Conservation (phyloP, 1,284 basidiomycete genomes). For the Melampsora abietis-canadensis region DNA sequence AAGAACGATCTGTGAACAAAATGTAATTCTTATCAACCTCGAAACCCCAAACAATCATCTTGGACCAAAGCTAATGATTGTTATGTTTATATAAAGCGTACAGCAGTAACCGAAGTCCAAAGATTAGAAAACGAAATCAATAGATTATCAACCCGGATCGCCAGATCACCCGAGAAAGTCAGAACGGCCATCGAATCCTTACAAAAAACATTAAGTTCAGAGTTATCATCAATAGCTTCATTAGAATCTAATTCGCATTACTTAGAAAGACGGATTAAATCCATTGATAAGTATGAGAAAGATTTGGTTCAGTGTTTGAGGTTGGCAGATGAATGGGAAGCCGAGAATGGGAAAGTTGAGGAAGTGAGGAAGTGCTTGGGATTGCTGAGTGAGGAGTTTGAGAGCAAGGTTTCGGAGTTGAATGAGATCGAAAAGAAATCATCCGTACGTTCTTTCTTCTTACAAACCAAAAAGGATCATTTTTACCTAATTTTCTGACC, state of each 20-base stretch:
- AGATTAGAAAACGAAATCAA: slow-evolving; percentile 16
- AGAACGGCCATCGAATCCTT: slow-evolving; percentile 21
- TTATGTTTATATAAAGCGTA: slow-evolving; percentile 6
- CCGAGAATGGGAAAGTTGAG: slow-evolving; percentile 43
- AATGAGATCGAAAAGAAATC: slow-evolving; percentile 45
- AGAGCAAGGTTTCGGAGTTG: slow-evolving; percentile 44
- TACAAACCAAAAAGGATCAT: too few species aligned
- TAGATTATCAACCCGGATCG: slow-evolving; percentile 23
- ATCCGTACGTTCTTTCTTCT: not conserved
- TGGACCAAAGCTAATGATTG: too few species aligned
- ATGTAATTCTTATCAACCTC: not conserved
- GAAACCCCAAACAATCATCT: not conserved
- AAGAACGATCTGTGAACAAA: slow-evolving; percentile 16
- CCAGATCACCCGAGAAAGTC: slow-evolving; percentile 30
- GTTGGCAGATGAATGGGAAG: slow-evolving; percentile 48
- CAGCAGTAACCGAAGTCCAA: not conserved
- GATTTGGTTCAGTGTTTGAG: slow-evolving; percentile 47
- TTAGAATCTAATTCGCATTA: slow-evolving; percentile 21
- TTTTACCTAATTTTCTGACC: too few species aligned
- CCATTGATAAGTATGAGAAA: slow-evolving; percentile 21
- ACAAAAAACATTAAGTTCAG: slow-evolving; percentile 19
- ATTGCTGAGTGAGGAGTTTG: slow-evolving; percentile 44
- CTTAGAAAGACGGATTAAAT: slow-evolving; percentile 21
- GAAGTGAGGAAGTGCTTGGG: slow-evolving; percentile 44
- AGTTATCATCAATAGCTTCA: slow-evolving; percentile 4